Conservation (phyloP, 2,329 filamentous ascomycete genomes). For the Fusarium devonianum region DNA sequence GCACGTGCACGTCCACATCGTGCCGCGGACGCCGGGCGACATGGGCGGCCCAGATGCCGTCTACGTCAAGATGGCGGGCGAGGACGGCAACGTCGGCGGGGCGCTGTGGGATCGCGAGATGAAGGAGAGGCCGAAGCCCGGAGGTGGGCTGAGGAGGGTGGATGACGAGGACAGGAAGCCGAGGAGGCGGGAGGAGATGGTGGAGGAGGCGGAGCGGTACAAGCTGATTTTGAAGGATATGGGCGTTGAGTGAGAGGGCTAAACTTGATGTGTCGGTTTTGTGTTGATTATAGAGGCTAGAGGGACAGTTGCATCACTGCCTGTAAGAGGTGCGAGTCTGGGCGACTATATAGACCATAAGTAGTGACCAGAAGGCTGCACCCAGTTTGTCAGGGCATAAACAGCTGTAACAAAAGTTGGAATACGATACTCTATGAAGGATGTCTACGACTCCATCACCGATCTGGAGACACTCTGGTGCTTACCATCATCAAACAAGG, state of each 20-base stretch:
- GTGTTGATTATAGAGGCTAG: constrained; percentile 2
- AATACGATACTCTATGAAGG: too few relatives aligned
- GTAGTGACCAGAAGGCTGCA: too few relatives aligned
- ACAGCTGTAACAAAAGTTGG: too few relatives aligned
- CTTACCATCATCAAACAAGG: too few relatives aligned
- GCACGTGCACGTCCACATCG: constrained; percentile 92
- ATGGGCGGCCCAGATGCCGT: constrained; percentile 69
- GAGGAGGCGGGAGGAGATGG: constrained; percentile 78
- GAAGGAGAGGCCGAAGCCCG: constrained; percentile 55
- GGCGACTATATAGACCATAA: too few relatives aligned
- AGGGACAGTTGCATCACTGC: neutral
- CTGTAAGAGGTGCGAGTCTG: neutral
- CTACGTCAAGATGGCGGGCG: constrained; percentile 82
- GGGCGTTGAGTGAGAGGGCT: constrained; percentile 42
- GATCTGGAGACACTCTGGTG: too few relatives aligned
- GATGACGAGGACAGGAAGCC: constrained; percentile 75
- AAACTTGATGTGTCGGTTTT: neutral
- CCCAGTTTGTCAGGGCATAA: too few relatives aligned
- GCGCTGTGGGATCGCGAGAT: constrained; percentile 65
- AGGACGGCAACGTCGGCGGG: constrained; percentile 82
- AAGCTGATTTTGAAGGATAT: constrained; percentile 57
- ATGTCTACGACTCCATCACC: too few relatives aligned
- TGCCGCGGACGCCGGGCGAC: constrained; percentile 72
- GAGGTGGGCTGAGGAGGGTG: constrained; percentile 69
- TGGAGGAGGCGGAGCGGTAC: constrained; percentile 75